Base-by-base conservation (phyloP, 148 eudicot species). In the Suaeda aralocaspica region DNA sequence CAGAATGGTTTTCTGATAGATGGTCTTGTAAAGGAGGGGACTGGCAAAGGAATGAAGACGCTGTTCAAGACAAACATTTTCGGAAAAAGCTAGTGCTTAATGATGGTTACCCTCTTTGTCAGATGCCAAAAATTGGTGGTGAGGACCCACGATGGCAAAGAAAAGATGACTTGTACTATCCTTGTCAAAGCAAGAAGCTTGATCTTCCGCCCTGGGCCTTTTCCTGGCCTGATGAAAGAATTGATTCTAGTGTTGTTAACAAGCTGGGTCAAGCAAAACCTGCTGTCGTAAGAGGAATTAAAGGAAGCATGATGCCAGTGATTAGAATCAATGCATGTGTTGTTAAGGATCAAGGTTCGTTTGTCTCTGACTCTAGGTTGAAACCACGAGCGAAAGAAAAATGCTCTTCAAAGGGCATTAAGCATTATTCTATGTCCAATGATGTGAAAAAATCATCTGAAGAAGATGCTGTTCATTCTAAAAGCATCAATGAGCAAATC, bases 1-100 rank as follows among this genome's bases (percentile, higher is more conserved):
- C 64, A 70, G 94, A 76, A 70, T 81, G 85, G 80, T 86, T 85
- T 63, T 85, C 90, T 73, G 80, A 90, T 18, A 80, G 70, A 66
- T 91, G 91, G 96, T 76, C 96, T 42, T 90, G 92, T 81, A 93
- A 87, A 78, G 97, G 98, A 49, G 92, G 96, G 65, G 98, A 93
- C 72, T 93, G 98, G 98, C 88, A 82, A 78, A 85, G 95, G 70
- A 82, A 72, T 71, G 98, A 91, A 42, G 98, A 93, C 66, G 81
- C 82, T 78, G 64, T 76, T 67, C 87, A 75, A 71, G 95, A 91
- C 63, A 82, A 82, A 74, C 72, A 69, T 44, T 80, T 68, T 66
- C 83, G 76, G 75, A 88, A 81, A 86, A 93, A 85, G 72, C 50
- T 77, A 75, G 92, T 93, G 64, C 88, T 93, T 51, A 93, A 93